Conservation (phyloP, 805 yeast species). For the Saccharomycopsis javanensis region DNA sequence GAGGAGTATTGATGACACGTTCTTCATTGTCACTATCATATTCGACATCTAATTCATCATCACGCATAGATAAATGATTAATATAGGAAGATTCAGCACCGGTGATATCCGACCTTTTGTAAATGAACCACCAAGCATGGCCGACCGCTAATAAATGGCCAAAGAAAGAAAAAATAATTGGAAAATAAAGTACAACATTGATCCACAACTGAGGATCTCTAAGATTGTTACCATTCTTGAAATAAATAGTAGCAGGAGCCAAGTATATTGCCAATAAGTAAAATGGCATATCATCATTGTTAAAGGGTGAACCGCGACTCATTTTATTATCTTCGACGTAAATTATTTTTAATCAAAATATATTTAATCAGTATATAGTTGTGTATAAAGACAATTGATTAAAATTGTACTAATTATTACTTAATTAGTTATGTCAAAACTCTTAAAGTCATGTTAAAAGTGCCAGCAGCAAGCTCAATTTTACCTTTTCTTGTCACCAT, state of each 20-base stretch:
- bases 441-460: background rate
- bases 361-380: no score
- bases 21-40: conserved; percentile 2
- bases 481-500: no score
- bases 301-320: conserved; percentile 15
- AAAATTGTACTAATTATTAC: no score
- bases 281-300: conserved; percentile 19
- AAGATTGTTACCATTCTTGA: conserved; percentile 17
- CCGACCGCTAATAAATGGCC: conserved; percentile 19
- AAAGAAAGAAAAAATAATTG: conserved; percentile 12
- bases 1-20: background rate
- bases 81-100: conserved; percentile 7
- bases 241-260: conserved; percentile 18
- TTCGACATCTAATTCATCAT: conserved; percentile 15
- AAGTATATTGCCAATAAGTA: conserved; percentile 16
- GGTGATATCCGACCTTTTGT: conserved; percentile 14
- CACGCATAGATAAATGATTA: conserved; percentile 13
- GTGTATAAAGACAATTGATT: no score
- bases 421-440: no score
- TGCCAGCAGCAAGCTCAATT: background rate
- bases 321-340: background rate
- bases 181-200: conserved; percentile 16
- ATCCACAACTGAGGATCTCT: conserved; percentile 19
- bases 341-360: no score
- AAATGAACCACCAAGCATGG: conserved; percentile 21